Base-by-base conservation (phyloP, 495 filamentous ascomycete genomes). In the Daldinia concentrica region DNA sequence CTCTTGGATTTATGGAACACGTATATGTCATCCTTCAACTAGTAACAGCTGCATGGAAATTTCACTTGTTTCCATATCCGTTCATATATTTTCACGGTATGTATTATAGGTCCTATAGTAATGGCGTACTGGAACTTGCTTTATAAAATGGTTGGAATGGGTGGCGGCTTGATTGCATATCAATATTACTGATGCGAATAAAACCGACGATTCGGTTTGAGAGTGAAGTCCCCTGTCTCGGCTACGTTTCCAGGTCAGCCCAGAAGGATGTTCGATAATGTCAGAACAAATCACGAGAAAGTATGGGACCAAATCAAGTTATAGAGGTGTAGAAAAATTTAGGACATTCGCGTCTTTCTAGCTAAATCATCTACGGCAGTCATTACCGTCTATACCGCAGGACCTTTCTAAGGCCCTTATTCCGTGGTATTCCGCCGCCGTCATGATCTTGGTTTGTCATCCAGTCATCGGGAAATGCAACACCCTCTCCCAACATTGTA, bases 381-480 rank as follows among this genome's bases (percentile, higher is more conserved):
- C 29, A 73, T 69, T 62, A 69, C 70, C 50, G 43, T 54, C 45
- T 48, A 61, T 39, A 57, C 22, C 58, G 43, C 61, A 56, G 65
- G 26, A 51, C 41, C 26, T 62, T 58, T 32, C 22, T 19, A 43
- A 39, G 45, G 61, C 26, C 29, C 24, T 54, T 51, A 32, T 17
- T 27, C 17, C 50, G 43, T 24, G 6, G 50, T 27, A 61, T 43
- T 17, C 57, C 26, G 43, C 61, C 41, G 30, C 32, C 48, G 14
- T 54, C 39, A 24, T 59, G 63, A 60, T 58, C 41, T 66, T 54
- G 51, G 58, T 37, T 66, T 66, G 62, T 73, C 71, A 60, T 73
- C 66, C 41, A 73, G 57, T 69, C 71, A 66, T 73, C n/a, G 45
- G 27, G 54, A 60, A 58, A 62, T 41, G 58, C 63, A 51, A 34